These are phyloP conservation scores for Tricholoma furcatifolium DNA, from an alignment of 768 basidiomycete genomes.

Conservation along the genomic window DNA sequence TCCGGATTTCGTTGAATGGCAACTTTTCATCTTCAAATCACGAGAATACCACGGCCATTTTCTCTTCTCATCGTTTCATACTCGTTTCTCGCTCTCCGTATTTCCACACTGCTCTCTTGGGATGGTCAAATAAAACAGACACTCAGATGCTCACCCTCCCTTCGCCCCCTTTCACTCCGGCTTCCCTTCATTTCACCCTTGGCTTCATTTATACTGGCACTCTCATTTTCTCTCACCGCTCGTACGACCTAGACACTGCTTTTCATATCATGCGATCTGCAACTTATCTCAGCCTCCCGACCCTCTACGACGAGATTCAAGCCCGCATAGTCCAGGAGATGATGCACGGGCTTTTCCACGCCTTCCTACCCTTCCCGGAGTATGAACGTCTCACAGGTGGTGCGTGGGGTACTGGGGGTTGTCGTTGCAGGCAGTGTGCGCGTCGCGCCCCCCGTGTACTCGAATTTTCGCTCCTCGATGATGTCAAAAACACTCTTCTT, in stretches of 20 bases:
- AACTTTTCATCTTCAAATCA: slow-evolving; percentile 62
- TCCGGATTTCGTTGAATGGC: slow-evolving; percentile 76
- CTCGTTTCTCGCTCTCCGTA: slow-evolving; percentile 88
- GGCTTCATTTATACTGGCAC: slow-evolving; percentile 96
- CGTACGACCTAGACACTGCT: slow-evolving; percentile 90
- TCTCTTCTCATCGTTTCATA: slow-evolving; percentile 92
- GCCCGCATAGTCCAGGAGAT: slow-evolving; percentile 85
- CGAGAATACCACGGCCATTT: slow-evolving; percentile 75
- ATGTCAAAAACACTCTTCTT: slow-evolving; percentile 72
- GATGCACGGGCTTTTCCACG: slow-evolving; percentile 87
- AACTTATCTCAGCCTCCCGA: slow-evolving; percentile 70
- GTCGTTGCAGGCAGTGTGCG: slow-evolving; percentile 82
- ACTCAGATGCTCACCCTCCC: slow-evolving; percentile 70
- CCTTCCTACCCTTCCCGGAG: slow-evolving; percentile 74
- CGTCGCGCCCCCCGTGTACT: slow-evolving; percentile 79
- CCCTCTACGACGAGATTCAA: slow-evolving; percentile 78
- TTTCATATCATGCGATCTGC: slow-evolving; percentile 88
- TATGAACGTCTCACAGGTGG: slow-evolving; percentile 74
- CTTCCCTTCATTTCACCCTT: slow-evolving; percentile 90
- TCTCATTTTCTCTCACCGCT: slow-evolving; percentile 86
- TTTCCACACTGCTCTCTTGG: slow-evolving; percentile 78
- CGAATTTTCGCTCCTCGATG: slow-evolving; percentile 74
- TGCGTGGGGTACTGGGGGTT: slow-evolving; percentile 82
- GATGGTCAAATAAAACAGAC: slow-evolving; percentile 50
- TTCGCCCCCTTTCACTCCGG: slow-evolving; percentile 92